These are phyloP conservation scores for Saccharomycopsis sp. DNA, from an alignment of 805 yeast genomes.

Conservation along the genomic window DNA sequence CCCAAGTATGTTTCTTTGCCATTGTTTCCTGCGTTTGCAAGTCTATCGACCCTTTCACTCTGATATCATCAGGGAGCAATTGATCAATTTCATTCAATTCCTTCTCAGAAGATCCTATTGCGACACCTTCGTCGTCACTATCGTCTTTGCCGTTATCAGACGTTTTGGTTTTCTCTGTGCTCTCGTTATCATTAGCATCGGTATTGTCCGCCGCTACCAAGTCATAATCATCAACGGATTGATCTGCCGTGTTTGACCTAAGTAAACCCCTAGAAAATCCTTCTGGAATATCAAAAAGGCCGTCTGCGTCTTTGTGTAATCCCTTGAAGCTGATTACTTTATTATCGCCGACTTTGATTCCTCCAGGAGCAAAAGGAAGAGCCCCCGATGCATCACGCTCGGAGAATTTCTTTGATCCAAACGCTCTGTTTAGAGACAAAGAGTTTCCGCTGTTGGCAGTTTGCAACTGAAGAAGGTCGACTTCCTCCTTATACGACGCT, in stretches of 20 bases:
- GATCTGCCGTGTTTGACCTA: not conserved
- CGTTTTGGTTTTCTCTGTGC: conserved; percentile 11
- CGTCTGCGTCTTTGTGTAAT: conserved; percentile 63
- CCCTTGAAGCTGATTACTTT: conserved; percentile 13
- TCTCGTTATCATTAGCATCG: not conserved
- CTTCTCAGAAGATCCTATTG: not conserved
- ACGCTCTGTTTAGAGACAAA: conserved; percentile 62
- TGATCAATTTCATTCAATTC: conserved; percentile 32
- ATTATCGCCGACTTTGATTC: conserved; percentile 35
- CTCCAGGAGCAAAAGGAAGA: conserved; percentile 93
- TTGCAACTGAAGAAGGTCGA: conserved; percentile 39
- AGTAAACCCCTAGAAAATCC: conserved; percentile 72
- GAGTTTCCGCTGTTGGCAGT: conserved; percentile 60
- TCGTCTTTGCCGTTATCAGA: conserved; percentile 19
- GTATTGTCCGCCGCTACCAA: not conserved
- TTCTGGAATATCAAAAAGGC: conserved; percentile 76
- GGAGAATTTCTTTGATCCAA: conserved; percentile 53
- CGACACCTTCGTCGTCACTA: conserved; percentile 28
- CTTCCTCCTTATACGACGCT: conserved; percentile 54
- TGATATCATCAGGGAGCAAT: conserved; percentile 43
- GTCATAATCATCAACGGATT: conserved; percentile 1
- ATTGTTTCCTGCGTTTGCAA: conserved; percentile 21
- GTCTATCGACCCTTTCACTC: conserved; percentile 36
- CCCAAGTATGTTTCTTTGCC: conserved; percentile 65
- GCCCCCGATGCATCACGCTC: conserved; percentile 65